Base-by-base conservation (phyloP, 129 eudicot species). In the Flaveria brownii region DNA sequence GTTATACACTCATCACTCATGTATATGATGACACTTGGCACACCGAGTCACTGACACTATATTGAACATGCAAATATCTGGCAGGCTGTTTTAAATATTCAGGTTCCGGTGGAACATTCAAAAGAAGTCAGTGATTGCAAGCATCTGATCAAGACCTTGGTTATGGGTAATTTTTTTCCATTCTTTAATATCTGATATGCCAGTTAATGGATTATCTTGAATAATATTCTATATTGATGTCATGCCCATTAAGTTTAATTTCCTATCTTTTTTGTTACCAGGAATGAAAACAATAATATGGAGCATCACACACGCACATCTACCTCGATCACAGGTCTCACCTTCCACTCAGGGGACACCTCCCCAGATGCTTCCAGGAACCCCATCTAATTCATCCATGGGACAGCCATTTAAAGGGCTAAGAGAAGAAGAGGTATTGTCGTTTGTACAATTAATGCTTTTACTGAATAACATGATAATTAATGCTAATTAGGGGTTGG, bases 271-370 rank as follows among this genome's bases (percentile, higher is more conserved):
- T 0, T 62, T 74, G 26, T 39, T 63, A 67, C 72, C 90, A 94
- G 99, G 99, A 77, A 95, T 95, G 99, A 95, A 95, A 89, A 95
- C 99, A 42, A 95, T 95, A 14, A 89, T 95, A 46, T 95, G 99
- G 99, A 95, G 97, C 76, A 95, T 95, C 71, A 95, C 99, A 30
- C 97, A 95, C 60, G 92, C 97, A 79, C 97, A 95, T 83, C 79
- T 88, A 72, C 99, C 99, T 23, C 93, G 97, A 57, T 86, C 99
- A 71, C 99, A 95, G 96, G 99, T 89, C 67, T 86, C 97, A 23
- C 82, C 94, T 59, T 82, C 96, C 66, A 81, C 90, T n/a, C 97
- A 94, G 39, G 97, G 97, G 62, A 84, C 90, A 17, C 91, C 95
- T 66, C 84, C 90, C 17, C 99, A 91, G 72, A 83, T 88, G 91